Evolutionary conservation across 2,329 filamentous ascomycete genomes (phyloP), one percentile per base, ranked within the genome.

Genomic region (Penicillium sp.): DNA sequence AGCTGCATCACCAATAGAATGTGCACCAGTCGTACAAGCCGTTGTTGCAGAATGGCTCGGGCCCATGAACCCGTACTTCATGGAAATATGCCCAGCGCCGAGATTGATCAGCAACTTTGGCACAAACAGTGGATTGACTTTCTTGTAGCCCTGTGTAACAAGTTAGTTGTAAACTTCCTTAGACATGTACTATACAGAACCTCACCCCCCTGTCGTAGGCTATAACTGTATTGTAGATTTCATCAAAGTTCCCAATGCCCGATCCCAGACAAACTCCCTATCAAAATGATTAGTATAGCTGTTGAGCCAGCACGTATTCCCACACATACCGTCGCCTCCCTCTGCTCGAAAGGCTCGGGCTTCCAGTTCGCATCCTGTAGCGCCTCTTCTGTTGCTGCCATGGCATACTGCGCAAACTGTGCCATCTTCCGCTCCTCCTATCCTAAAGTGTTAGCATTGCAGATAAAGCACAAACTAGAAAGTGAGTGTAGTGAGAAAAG

Each of bases 1-100:
- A n/a, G 89, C 87, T 6, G 94, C 94, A 72, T 99, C 94, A 17
- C 93, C 94, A 47, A 99, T 87, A 1, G 92, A 91, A 76, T 99
- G 94, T 1, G 93, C 90, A 11, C 94, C 94, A 0, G 94, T 99
- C 0, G 94, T 97, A 72, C 94, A 99, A 55, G 94, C 94, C 12
- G 94, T 99, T 0, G 93, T 96, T 37, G 85, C 91, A 1, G 93
- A 85, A 74, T 97, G 94, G 69, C 96, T 97, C 5, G 94, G 94
- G 0, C 94, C 94, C 68, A 81, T 85, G 68, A 99, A 89, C 17
- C 91, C 90, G 75, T 94, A 87, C 65, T 86, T 89, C 87, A 99
- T 97, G 26, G 93, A 93, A 36, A 97, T 86, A 70, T 97, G 93
- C 0, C 94, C 94, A 10, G 94, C 94, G 0, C 90, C 94, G 63